Percentiles rank a stretch among this genome's conserved stretches.
phyloP scores from a whole-genome alignment of 148 eudicot species.

The Dianthus caryophyllus region DNA sequence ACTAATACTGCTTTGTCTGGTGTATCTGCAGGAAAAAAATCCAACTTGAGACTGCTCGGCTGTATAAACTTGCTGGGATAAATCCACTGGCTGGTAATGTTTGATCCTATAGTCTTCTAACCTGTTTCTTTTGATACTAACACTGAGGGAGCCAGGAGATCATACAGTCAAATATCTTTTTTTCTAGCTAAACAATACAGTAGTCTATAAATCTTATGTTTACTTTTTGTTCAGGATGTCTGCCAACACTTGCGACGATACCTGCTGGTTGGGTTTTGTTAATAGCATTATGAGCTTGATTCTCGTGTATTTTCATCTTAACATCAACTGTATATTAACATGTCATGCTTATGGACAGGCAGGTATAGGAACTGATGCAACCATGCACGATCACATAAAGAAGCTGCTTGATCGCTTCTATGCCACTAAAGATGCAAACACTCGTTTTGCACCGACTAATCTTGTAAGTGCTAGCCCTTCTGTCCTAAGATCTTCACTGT shows the following conservation, averaged over 20 bases:
- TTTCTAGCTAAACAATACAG: background rate
- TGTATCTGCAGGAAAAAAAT: constrained; percentile 85
- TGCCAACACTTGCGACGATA: constrained; percentile 91
- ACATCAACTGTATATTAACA: too few relatives aligned
- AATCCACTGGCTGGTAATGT: constrained; percentile 86
- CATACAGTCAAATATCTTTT: background rate
- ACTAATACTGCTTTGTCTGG: constrained; percentile 10
- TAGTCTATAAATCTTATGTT: background rate
- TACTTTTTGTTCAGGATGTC: constrained; percentile 48
- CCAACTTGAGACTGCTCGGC: constrained; percentile 88
- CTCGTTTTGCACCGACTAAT: too few relatives aligned
- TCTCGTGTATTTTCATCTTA: too few relatives aligned
- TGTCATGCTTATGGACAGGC: too few relatives aligned
- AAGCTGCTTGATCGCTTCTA: too few relatives aligned
- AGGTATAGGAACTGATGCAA: too few relatives aligned
- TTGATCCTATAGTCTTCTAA: background rate
- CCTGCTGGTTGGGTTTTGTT: constrained; percentile 98
- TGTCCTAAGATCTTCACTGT: too few relatives aligned
- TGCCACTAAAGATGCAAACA: too few relatives aligned
- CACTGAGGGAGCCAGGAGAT: background rate
- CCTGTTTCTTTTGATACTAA: background rate
- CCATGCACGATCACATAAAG: too few relatives aligned
- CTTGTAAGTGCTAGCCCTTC: too few relatives aligned
- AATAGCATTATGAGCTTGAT: too few relatives aligned
- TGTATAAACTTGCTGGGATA: constrained; percentile 84